Evolutionary conservation across 139 green algal genomes (phyloP).

Genomic region (Ulvella scutata): DNA sequence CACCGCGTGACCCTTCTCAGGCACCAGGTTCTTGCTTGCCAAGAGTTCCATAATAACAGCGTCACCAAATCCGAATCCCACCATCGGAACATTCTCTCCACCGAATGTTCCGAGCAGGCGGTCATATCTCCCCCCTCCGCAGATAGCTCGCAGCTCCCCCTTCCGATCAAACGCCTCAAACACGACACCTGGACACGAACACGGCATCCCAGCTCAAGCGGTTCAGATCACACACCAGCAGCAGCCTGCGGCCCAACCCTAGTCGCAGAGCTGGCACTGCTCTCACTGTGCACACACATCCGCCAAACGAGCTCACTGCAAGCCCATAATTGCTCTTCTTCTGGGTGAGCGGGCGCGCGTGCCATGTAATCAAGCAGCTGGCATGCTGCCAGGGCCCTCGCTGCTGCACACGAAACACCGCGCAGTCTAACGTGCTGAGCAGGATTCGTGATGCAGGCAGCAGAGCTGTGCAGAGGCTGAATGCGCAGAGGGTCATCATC

Average conservation of each 20-base stretch:
- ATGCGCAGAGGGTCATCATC: not conserved
- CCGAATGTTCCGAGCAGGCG: constrained; percentile 75
- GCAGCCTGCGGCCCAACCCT: no score
- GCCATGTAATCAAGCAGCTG: no score
- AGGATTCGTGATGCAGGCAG: not conserved
- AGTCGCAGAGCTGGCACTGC: no score
- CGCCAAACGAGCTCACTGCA: no score
- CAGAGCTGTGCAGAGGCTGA: not conserved
- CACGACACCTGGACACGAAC: constrained; percentile 43
- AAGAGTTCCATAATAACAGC: constrained; percentile 96
- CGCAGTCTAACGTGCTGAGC: no score
- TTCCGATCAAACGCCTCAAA: constrained; percentile 87
- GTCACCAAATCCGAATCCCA: constrained; percentile 90
- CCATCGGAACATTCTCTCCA: constrained; percentile 59
- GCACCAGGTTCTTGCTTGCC: constrained; percentile 66
- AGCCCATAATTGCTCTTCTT: no score
- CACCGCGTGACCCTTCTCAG: constrained; percentile 38
- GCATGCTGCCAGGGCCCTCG: no score
- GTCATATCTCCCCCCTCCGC: constrained; percentile 91
- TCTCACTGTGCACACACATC: no score
- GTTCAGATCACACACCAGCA: no score
- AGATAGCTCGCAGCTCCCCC: constrained; percentile 86
- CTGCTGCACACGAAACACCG: no score
- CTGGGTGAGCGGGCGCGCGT: no score
- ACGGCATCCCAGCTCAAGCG: not conserved